These are phyloP conservation scores for Candida golubevii DNA, from an alignment of 805 yeast species.

Conservation along the genomic window DNA sequence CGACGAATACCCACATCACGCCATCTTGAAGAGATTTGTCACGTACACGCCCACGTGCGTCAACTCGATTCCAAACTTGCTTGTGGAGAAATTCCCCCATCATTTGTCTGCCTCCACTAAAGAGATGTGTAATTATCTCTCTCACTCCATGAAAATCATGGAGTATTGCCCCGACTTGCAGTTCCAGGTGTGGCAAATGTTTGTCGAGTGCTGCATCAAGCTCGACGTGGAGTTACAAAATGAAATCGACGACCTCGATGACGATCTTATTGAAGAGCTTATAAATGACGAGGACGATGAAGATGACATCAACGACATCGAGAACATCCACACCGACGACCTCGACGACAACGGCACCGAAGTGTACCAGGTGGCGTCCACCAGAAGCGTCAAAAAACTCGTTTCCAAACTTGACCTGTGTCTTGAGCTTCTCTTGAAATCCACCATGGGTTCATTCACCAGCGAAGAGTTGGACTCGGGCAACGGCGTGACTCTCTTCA, in stretches of 20 bases:
- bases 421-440: slow-evolving; percentile 51
- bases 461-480: slow-evolving; percentile 52
- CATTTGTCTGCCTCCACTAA: slow-evolving; percentile 54
- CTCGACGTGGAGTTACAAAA: slow-evolving; percentile 90
- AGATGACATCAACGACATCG: slow-evolving; percentile 30
- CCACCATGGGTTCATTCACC: slow-evolving; percentile 47
- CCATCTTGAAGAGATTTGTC: slow-evolving; percentile 58
- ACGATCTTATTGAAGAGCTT: slow-evolving; percentile 53
- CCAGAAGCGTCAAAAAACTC: slow-evolving; percentile 47
- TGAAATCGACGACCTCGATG: slow-evolving; percentile 80
- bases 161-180: slow-evolving; percentile 75
- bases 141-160: slow-evolving; percentile 55
- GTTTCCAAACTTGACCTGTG: slow-evolving; percentile 71
- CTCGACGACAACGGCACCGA: slow-evolving; percentile 29
- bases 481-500: slow-evolving; percentile 64
- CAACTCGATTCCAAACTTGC: slow-evolving; percentile 52
- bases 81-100: slow-evolving; percentile 71
- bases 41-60: slow-evolving; percentile 79
- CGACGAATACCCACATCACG: slow-evolving; percentile 45
- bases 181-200: slow-evolving; percentile 70
- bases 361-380: slow-evolving; percentile 31
- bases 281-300: slow-evolving; percentile 46
- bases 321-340: no score
- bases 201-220: slow-evolving; percentile 76
- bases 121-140: slow-evolving; percentile 57